Conservation (phyloP, 805 yeast genomes). For the Cyberlindnera saturnus region DNA sequence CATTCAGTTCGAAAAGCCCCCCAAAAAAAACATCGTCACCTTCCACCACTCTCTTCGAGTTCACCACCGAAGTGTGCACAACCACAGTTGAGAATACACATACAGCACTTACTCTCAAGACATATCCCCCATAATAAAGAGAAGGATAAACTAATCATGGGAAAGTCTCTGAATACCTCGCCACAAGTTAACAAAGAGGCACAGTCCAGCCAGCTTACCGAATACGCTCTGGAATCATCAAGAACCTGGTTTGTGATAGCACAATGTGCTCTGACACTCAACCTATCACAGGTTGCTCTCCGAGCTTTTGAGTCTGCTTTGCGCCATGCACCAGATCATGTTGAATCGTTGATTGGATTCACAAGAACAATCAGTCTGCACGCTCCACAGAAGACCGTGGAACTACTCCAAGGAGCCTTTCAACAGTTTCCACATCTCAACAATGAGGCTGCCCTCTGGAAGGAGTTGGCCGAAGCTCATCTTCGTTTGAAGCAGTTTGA, state of each 20-base stretch:
- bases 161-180: background rate
- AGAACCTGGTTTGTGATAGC: constrained; percentile 21
- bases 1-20: too few species aligned
- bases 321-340: constrained; percentile 19
- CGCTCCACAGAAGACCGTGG: constrained; percentile 18
- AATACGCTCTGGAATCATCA: constrained; percentile 11
- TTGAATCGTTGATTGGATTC: constrained; percentile 15
- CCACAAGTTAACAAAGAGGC: background rate
- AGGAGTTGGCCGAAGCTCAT: constrained; percentile 49
- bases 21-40: too few species aligned
- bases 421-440: constrained; percentile 30
- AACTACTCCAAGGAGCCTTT: constrained; percentile 15
- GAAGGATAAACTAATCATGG: too few species aligned
- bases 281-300: constrained; percentile 14
- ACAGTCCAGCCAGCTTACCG: background rate
- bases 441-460: constrained; percentile 36
- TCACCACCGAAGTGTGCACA: too few species aligned
- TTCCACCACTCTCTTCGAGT: too few species aligned
- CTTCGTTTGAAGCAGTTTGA: constrained; percentile 39
- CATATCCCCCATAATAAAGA: too few species aligned
- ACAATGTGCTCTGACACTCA: constrained; percentile 18
- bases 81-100: too few species aligned
- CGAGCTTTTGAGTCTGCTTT: constrained; percentile 19
- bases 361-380: constrained; percentile 12
- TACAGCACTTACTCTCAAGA: too few species aligned